These are phyloP conservation scores for Ephemerocybe angulata DNA, from an alignment of 768 basidiomycete genomes.

Conservation along the genomic window DNA sequence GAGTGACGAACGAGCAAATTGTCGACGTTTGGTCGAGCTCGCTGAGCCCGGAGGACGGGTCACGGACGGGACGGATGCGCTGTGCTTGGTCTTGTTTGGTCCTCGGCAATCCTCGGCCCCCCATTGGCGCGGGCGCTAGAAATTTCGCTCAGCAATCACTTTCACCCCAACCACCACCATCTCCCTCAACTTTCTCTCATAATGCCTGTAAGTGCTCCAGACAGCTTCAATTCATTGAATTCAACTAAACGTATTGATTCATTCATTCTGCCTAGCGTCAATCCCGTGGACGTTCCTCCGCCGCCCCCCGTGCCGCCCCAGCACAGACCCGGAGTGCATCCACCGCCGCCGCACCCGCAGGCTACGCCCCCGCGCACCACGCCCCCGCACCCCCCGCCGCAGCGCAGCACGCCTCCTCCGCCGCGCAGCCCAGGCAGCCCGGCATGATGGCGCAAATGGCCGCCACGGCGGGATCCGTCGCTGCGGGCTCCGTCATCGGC, in stretches of 20 bases:
- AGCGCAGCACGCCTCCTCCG: conserved; percentile 38
- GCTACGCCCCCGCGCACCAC: conserved; percentile 38
- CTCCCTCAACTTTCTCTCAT: conserved; percentile 2
- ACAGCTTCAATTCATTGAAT: conserved; percentile 1
- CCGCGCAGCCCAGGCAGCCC: conserved; percentile 50
- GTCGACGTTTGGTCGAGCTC: background rate
- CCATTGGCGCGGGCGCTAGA: conserved; percentile 24
- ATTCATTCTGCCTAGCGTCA: conserved; percentile 49
- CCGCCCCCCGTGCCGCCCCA: conserved; percentile 44
- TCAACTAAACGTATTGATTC: background rate
- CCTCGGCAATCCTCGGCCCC: conserved; percentile 22
- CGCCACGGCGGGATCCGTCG: conserved; percentile 87
- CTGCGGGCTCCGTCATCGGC: conserved; percentile 81
- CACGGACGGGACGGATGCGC: background rate
- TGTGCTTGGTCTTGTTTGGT: conserved; percentile 6
- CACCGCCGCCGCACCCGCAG: conserved; percentile 49
- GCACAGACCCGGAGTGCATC: conserved; percentile 45
- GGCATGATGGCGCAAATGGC: conserved; percentile 85
- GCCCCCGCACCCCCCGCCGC: conserved; percentile 46
- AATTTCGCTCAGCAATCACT: conserved; percentile 16
- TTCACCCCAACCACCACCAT: conserved; percentile 30
- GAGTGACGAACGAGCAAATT: background rate
- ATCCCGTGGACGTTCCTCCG: conserved; percentile 71
- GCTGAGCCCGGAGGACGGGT: background rate
- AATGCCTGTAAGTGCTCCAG: background rate